Evolutionary conservation across 805 yeast species (phyloP), one percentile per base, ranked within the genome.

Genomic region (Crinitomyces ghanaensis): DNA sequence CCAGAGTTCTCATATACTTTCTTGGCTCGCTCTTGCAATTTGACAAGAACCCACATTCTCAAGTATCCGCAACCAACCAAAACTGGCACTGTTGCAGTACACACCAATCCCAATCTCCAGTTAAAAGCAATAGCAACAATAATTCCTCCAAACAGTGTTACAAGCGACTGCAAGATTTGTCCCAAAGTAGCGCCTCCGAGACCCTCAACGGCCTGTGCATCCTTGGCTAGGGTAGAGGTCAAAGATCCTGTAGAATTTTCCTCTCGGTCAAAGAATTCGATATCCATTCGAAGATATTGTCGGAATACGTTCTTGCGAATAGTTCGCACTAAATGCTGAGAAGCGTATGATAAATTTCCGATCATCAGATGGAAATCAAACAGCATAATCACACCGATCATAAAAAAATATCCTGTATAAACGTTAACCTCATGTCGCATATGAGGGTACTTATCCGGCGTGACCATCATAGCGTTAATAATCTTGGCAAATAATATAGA

Each of bases 21-120:
- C 35, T 59, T 56, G 6, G 59, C 57, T n/a, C 60, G 46, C 36
- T 56, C 60, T 34, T 53, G 52, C 20, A 62, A 48, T 17, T 33
- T 29, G 18, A 49, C 40, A 34, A 62, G 40, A 15, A 61, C 48
- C 38, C 42, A 46, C 26, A 62, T 46, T 18, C 66, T 52, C 37
- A 53, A 26, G 45, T 58, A 62, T 5, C 66, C 66, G 27, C 58
- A 54, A 4, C 59, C 62, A 40, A 61, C 48, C 13, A 60, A 41
- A 13, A 62, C 42, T 4, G 62, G 62, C 3, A 57, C 60, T 25
- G 56, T 49, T 3, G 65, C 58, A 8, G 54, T 43, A 21, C 61
- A 58, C 6, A 61, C 66, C 7, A 62, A 43, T 4, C 62, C 65
- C 12, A 61, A 45, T 19, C 60, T 45, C 65, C 64, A 62, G 24